Conservation (phyloP, 164 flowering plant genomes). For the Aristolochia californica region DNA sequence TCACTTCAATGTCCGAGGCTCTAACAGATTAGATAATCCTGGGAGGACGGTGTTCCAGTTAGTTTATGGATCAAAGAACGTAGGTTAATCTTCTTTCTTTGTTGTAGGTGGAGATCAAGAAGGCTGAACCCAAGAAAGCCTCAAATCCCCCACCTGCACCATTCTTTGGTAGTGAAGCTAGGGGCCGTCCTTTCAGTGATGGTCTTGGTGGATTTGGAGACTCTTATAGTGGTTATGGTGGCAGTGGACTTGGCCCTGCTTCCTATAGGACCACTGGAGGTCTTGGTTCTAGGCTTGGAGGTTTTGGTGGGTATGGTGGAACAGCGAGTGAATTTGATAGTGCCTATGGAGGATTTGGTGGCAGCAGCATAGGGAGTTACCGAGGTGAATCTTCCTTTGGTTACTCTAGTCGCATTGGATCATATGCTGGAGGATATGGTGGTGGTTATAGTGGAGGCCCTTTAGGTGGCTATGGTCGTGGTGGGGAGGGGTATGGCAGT, state of each 20-base stretch:
- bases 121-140: constrained; percentile 98
- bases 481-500: constrained; percentile 44
- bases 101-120: constrained; percentile 99
- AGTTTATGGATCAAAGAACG: constrained; percentile 1
- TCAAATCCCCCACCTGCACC: constrained; percentile 62
- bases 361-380: constrained; percentile 35
- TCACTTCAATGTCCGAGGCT: no score
- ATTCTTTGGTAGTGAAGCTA: constrained; percentile 68
- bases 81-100: constrained; percentile 84
- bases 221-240: constrained; percentile 47
- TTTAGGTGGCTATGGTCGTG: constrained; percentile 46
- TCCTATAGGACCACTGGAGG: constrained; percentile 61
- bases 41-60: no score
- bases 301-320: constrained; percentile 45
- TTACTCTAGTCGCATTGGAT: constrained; percentile 47
- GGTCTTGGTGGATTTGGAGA: constrained; percentile 48
- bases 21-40: no score
- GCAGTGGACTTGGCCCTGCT: constrained; percentile 54
- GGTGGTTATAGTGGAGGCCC: constrained; percentile 43
- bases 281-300: constrained; percentile 50
- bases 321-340: constrained; percentile 36
- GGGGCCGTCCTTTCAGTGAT: constrained; percentile 58
- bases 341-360: constrained; percentile 33
- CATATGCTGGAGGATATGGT: constrained; percentile 46
- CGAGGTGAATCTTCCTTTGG: constrained; percentile 41